A percentile compares a stretch with the other conserved stretches of the same genome.
These are phyloP conservation scores for Chloris gayana DNA, from an alignment of 176 grass and related monocot species.

Conservation along the genomic window DNA sequence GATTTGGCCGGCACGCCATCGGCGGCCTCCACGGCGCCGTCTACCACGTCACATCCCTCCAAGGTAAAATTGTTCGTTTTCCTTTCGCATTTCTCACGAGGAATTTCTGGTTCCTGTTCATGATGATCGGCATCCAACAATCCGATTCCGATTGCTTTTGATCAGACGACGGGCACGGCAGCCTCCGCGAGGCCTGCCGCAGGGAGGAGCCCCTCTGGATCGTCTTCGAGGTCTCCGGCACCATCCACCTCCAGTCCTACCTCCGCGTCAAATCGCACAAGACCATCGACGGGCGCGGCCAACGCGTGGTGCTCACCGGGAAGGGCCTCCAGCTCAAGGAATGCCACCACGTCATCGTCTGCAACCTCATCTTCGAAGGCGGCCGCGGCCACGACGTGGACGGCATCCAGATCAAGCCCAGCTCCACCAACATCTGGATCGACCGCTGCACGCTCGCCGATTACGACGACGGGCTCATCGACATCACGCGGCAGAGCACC, in stretches of 20 bases:
- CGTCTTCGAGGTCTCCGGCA: neutral
- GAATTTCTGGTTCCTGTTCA: neutral
- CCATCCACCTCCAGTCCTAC: neutral
- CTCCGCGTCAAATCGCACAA: neutral
- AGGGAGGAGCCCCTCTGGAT: neutral
- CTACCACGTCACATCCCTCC: constrained; percentile 59
- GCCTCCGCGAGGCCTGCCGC: neutral
- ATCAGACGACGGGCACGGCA: neutral
- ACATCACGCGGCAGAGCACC: neutral
- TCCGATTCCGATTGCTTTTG: neutral
- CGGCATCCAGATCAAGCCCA: neutral
- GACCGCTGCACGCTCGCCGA: constrained; percentile 1
- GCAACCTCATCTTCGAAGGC: neutral
- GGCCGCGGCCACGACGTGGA: neutral
- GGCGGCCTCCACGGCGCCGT: constrained; percentile 56
- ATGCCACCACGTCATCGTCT: neutral
- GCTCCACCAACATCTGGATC: neutral
- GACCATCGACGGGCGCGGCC: neutral
- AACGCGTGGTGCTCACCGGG: neutral
- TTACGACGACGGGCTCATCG: neutral
- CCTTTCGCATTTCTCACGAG: neutral
- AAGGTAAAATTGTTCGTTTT: too few relatives aligned
- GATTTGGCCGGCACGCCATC: constrained; percentile 57
- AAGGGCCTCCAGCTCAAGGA: neutral
- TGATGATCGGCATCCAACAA: neutral